Evolutionary conservation across 2,329 filamentous ascomycete genomes (phyloP).

Genomic region (Didymella pomorum): DNA sequence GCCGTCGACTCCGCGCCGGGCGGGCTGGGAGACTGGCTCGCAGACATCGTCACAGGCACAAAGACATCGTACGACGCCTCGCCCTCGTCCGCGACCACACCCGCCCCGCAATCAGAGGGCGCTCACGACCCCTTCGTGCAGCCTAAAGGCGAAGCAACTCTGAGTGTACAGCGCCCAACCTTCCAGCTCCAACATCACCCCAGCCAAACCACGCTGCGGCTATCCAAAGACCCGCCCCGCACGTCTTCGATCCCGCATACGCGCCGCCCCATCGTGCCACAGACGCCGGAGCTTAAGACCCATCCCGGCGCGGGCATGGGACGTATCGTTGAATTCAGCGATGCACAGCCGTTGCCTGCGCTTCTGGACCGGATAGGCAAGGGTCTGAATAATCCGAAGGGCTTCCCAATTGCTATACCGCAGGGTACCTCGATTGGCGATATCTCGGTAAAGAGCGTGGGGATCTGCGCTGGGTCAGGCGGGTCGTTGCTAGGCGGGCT

Average conservation of each 20-base stretch:
- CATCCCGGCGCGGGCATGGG: slow-evolving; percentile 66
- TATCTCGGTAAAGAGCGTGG: slow-evolving; percentile 72
- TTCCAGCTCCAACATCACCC: slow-evolving; percentile 59
- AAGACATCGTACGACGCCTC: slow-evolving; percentile 63
- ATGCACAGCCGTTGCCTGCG: slow-evolving; percentile 60
- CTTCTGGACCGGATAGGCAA: slow-evolving; percentile 69
- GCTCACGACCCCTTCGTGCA: slow-evolving; percentile 49
- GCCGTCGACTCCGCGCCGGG: slow-evolving; percentile 86
- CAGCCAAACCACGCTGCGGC: slow-evolving; percentile 52
- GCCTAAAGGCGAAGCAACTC: not conserved
- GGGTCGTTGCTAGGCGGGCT: slow-evolving; percentile 75
- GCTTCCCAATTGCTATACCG: slow-evolving; percentile 69
- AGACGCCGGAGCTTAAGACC: slow-evolving; percentile 50
- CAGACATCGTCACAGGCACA: slow-evolving; percentile 77
- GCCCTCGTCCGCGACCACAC: slow-evolving; percentile 64
- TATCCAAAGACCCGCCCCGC: slow-evolving; percentile 36
- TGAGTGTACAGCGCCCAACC: slow-evolving; percentile 47
- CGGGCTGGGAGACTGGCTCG: slow-evolving; percentile 94
- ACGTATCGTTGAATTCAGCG: slow-evolving; percentile 64
- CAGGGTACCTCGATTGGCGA: slow-evolving; percentile 64
- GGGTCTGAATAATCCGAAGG: slow-evolving; percentile 72
- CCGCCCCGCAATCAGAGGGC: slow-evolving; percentile 29
- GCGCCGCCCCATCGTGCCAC: slow-evolving; percentile 62
- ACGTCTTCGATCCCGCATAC: slow-evolving; percentile 53
- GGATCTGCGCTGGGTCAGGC: slow-evolving; percentile 90